Conservation (phyloP, 1,284 basidiomycete species). For the Chondrostereum purpureum region DNA sequence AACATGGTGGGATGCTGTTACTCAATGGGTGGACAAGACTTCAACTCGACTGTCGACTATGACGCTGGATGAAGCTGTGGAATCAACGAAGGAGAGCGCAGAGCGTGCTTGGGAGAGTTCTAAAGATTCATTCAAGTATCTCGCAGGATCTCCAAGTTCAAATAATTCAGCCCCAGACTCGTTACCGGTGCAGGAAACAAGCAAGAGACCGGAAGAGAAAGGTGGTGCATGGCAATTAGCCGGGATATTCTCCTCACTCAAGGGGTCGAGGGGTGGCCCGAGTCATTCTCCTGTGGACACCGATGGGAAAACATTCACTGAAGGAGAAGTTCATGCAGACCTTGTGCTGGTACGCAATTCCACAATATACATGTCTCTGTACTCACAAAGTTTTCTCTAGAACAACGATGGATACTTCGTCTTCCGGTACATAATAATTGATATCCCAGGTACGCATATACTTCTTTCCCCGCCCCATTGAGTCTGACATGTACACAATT, state of each 20-base stretch:
- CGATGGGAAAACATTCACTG: conserved; percentile 49
- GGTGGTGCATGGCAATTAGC: conserved; percentile 48
- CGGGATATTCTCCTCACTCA: conserved; percentile 64
- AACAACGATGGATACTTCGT: conserved; percentile 72
- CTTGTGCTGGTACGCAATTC: conserved; percentile 54
- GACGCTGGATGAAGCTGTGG: conserved; percentile 46
- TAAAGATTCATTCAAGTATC: conserved; percentile 56
- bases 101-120: conserved; percentile 36
- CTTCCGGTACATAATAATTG: conserved; percentile 70
- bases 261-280: conserved; percentile 31
- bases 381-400: conserved; percentile 29
- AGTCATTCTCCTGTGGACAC: conserved; percentile 23
- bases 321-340: conserved; percentile 76
- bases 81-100: conserved; percentile 37
- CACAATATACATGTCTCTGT: conserved; percentile 5
- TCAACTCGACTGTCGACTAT: conserved; percentile 37
- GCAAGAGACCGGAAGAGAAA: conserved; percentile 27
- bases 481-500: conserved; percentile 3
- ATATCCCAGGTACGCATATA: conserved; percentile 63
- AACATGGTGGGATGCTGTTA: conserved; percentile 31
- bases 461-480: conserved; percentile 8
- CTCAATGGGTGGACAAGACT: conserved; percentile 37
- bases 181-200: conserved; percentile 19
- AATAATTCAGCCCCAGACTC: conserved; percentile 23
- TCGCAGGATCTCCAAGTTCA: conserved; percentile 52